Conservation (phyloP, 305 asterid genomes). For the Caryopteris hybrid region DNA sequence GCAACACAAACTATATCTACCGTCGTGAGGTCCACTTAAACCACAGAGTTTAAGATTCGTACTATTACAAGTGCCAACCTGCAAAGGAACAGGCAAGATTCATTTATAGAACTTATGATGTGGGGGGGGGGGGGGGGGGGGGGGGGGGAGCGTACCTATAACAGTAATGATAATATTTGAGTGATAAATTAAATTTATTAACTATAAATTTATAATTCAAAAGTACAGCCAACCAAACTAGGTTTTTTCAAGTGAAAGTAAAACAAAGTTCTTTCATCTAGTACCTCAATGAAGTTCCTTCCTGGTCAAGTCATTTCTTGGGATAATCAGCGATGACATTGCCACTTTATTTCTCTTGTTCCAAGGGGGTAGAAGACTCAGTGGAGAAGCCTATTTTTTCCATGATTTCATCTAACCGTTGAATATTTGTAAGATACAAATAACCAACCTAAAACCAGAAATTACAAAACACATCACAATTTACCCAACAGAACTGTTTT, state of each 20-base stretch:
- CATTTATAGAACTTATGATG: slow-evolving; percentile 2
- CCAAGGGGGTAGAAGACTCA: slow-evolving; percentile 44
- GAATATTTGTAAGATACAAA: slow-evolving; percentile 76
- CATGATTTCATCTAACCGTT: slow-evolving; percentile 78
- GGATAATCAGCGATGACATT: slow-evolving; percentile 12
- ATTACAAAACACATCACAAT: slow-evolving; percentile 2
- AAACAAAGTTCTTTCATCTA: not conserved
- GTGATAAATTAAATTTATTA: not conserved
- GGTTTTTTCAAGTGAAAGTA: not conserved
- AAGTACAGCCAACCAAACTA: too few relatives aligned
- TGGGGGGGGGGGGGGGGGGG: too few relatives aligned
- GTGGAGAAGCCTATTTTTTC: slow-evolving; percentile 68
- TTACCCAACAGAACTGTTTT: not conserved
- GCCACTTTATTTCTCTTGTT: slow-evolving; percentile 29
- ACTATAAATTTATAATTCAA: too few relatives aligned
- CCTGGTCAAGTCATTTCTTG: slow-evolving; percentile 4
- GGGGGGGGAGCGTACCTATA: too few relatives aligned
- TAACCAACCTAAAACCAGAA: slow-evolving; percentile 67
- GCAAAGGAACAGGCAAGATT: not conserved
- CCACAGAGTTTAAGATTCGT: not conserved
- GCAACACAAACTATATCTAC: slow-evolving; percentile 4
- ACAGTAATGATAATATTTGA: not conserved
- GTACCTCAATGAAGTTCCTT: slow-evolving; percentile 21
- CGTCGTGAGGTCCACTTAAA: not conserved
- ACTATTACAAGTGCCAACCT: not conserved